phyloP scores from a whole-genome alignment of 148 eudicot genomes.

The Rhododendron williamsianum region DNA sequence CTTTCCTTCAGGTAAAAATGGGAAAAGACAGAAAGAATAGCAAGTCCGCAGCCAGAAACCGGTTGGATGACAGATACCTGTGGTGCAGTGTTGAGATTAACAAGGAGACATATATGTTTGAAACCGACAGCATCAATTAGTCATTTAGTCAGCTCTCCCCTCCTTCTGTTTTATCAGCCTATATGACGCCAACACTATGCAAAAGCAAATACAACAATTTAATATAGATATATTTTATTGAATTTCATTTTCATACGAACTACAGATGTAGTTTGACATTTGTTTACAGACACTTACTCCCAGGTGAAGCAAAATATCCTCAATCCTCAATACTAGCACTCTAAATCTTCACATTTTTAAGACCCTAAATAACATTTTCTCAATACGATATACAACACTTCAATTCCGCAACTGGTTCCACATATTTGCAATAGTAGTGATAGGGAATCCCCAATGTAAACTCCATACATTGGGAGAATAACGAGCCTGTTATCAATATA shows the following conservation, averaged over 20 bases:
- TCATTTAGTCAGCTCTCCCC: background rate
- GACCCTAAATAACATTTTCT: background rate
- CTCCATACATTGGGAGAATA: background rate
- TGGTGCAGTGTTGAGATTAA: slow-evolving; percentile 1
- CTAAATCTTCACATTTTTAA: background rate
- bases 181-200: background rate
- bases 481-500: background rate
- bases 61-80: slow-evolving; percentile 99
- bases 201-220: background rate
- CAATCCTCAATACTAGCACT: background rate
- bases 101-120: background rate
- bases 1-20: slow-evolving; percentile 93
- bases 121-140: background rate
- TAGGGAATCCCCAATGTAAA: background rate
- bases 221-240: background rate
- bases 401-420: background rate
- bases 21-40: slow-evolving; percentile 94
- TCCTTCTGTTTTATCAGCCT: background rate
- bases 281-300: background rate
- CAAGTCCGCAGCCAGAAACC: slow-evolving; percentile 99
- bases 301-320: background rate
- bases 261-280: background rate
- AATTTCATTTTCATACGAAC: background rate
- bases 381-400: background rate
- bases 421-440: background rate